Conservation (phyloP, 441 rosid species). For the Gossypium schwendimanii region DNA sequence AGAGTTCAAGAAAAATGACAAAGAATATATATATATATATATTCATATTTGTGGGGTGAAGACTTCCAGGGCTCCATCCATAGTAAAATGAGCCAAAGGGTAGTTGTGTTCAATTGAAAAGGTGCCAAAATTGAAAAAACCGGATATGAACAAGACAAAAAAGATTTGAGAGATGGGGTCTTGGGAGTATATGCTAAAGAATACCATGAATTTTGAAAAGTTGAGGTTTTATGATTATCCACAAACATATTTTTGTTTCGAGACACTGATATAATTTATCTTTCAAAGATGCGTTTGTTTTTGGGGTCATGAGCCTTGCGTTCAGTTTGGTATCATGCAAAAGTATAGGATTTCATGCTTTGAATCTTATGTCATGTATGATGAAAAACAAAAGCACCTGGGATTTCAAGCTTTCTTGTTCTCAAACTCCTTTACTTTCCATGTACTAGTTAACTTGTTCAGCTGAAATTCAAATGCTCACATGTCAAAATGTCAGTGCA, state of each 20-base stretch:
- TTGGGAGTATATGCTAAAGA: constrained; percentile 27
- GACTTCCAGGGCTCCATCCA: background rate
- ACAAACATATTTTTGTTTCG: constrained; percentile 8
- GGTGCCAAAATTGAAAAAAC: constrained; percentile 18
- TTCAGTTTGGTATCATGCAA: constrained; percentile 30
- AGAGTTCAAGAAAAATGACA: background rate
- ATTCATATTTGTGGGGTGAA: constrained; percentile 14
- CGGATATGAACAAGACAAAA: constrained; percentile 17
- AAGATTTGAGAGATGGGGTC: constrained; percentile 12
- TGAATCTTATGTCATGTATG: constrained; percentile 39
- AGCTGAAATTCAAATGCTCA: constrained; percentile 48
- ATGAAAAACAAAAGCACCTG: constrained; percentile 34
- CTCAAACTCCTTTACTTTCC: constrained; percentile 22
- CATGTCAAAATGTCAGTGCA: constrained; percentile 40
- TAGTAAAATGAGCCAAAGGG: constrained; percentile 3
- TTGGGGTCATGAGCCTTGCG: constrained; percentile 30
- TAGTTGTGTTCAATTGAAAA: constrained; percentile 19
- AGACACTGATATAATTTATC: constrained; percentile 25
- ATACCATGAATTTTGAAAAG: constrained; percentile 12
- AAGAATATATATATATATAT: background rate
- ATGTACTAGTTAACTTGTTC: constrained; percentile 56
- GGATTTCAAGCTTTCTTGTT: constrained; percentile 26
- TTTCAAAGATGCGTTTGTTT: constrained; percentile 41
- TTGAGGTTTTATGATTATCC: constrained; percentile 39
- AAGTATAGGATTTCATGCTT: constrained; percentile 27